Percentiles rank a stretch among this genome's conserved stretches.
phyloP scores from a whole-genome alignment of 2,329 filamentous ascomycete species.

The Diaporthe sp. region DNA sequence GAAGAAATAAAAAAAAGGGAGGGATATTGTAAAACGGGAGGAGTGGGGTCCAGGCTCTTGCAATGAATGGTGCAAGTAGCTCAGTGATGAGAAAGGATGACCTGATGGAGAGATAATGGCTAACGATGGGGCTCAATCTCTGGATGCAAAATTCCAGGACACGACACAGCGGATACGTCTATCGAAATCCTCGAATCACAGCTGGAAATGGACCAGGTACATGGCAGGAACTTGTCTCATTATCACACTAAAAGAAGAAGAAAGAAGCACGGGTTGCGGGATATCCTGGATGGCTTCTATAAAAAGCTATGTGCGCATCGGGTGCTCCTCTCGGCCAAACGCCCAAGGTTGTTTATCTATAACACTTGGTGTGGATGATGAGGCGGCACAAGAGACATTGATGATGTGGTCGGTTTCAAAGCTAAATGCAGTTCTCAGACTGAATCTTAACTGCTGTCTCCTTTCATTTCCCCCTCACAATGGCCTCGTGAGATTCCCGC shows the following conservation, averaged over 20 bases:
- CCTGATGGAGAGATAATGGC: not conserved
- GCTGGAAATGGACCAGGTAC: not conserved
- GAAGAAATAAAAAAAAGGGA: not conserved
- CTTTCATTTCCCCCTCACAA: not conserved
- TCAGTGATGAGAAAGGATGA: not conserved
- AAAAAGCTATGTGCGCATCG: not conserved
- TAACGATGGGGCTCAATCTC: not conserved
- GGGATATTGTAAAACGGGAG: not conserved
- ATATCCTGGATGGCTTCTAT: not conserved
- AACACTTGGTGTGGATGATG: not conserved
- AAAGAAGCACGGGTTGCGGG: not conserved
- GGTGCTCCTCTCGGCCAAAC: not conserved
- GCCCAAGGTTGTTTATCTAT: not conserved
- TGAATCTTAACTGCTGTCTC: not conserved
- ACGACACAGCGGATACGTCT: not conserved
- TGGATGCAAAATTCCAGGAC: not conserved
- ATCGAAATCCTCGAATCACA: not conserved
- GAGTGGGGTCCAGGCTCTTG: not conserved
- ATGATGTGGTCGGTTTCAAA: not conserved
- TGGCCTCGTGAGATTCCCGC: too few relatives aligned
- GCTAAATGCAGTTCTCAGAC: not conserved
- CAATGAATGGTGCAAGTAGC: not conserved
- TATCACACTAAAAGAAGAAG: not conserved
- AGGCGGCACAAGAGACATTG: not conserved
- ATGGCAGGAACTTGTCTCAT: not conserved